Conservation (phyloP, 2,329 filamentous ascomycete genomes). For the Fonsecaea erecta region DNA sequence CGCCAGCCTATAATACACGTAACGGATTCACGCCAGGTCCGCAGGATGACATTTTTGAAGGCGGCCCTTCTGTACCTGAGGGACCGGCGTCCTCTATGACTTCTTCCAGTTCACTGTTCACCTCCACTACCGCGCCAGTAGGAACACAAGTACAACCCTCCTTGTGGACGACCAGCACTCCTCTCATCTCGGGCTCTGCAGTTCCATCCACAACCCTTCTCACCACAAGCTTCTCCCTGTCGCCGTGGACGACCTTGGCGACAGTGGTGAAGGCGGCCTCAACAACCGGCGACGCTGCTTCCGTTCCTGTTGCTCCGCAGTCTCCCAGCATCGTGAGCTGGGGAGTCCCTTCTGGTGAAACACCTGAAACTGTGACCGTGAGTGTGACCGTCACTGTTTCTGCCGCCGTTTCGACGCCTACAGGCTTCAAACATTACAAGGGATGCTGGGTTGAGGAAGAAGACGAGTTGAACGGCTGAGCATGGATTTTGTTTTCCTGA, state of each 20-base stretch:
- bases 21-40: constrained; percentile 24
- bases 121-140: neutral
- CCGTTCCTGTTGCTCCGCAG: neutral
- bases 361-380: constrained; percentile 2
- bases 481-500: neutral
- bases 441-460: constrained; percentile 16
- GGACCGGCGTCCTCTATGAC: constrained; percentile 4
- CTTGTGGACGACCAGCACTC: neutral
- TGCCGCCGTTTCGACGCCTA: neutral
- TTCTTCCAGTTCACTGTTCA: neutral
- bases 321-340: neutral
- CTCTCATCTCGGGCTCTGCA: neutral
- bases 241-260: constrained; percentile 2
- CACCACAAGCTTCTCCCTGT: neutral
- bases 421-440: constrained; percentile 9
- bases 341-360: neutral
- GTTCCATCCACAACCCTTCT: neutral
- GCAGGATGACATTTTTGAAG: constrained; percentile 28
- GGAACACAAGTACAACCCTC: neutral
- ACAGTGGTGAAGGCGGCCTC: constrained; percentile 7
- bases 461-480: constrained; percentile 8
- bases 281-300: neutral
- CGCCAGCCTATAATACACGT: constrained; percentile 25
- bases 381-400: constrained; percentile 11
- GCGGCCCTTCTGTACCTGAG: neutral